Evolutionary conservation across 2,329 filamentous ascomycete species (phyloP).

Genomic region (Teratosphaeria zuluensis): DNA sequence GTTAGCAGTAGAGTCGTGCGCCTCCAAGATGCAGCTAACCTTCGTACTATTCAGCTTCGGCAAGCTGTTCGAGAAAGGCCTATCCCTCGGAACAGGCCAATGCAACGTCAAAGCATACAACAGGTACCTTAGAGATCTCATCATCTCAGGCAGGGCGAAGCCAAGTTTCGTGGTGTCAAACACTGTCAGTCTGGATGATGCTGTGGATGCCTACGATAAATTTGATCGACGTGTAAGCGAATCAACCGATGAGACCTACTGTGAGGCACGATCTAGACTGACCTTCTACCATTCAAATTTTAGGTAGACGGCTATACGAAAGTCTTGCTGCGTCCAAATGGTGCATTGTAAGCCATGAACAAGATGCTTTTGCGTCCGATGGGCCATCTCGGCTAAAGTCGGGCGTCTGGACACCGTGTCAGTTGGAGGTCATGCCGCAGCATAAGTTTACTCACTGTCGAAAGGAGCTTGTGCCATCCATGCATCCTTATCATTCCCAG

Average conservation of each 20-base stretch:
- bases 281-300: too few relatives aligned
- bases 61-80: constrained; percentile 59
- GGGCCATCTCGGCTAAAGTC: too few relatives aligned
- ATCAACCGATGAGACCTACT: too few relatives aligned
- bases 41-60: constrained; percentile 44
- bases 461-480: too few relatives aligned
- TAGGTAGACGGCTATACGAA: constrained; percentile 56
- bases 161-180: constrained; percentile 59
- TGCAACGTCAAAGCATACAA: constrained; percentile 63
- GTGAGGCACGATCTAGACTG: too few relatives aligned
- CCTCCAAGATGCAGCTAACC: constrained; percentile 47
- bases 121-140: constrained; percentile 55
- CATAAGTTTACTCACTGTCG: too few relatives aligned
- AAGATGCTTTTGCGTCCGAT: background rate
- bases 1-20: background rate
- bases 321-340: constrained; percentile 58
- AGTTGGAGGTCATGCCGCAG: too few relatives aligned
- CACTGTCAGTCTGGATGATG: constrained; percentile 48
- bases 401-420: too few relatives aligned
- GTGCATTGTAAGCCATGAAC: constrained; percentile 22
- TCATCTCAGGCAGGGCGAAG: constrained; percentile 54
- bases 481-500: too few relatives aligned
- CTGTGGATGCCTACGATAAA: constrained; percentile 48
- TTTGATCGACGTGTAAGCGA: constrained; percentile 46
- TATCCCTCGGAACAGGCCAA: constrained; percentile 52